Percentiles rank a stretch among this genome's conserved stretches.
phyloP scores from a whole-genome alignment of 2,329 filamentous ascomycete genomes.

The Neophaeococcomyces mojaviensis region DNA sequence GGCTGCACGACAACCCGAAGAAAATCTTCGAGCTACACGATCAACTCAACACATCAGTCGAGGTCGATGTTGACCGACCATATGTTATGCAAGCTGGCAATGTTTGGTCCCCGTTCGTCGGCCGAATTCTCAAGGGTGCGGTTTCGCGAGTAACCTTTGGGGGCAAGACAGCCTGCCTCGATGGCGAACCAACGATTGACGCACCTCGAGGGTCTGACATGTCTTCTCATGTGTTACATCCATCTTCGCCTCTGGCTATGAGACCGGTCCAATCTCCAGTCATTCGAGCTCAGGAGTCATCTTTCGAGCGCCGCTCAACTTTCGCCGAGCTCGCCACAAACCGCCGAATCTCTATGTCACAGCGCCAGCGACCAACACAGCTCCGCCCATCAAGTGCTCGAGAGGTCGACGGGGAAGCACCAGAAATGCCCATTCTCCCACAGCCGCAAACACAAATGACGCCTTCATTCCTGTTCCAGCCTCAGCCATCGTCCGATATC shows the following conservation, averaged over 20 bases:
- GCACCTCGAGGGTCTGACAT: conserved; percentile 62
- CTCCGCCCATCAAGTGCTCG: conserved; percentile 5
- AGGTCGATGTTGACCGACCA: conserved; percentile 67
- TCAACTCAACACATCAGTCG: conserved; percentile 63
- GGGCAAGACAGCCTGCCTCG: conserved; percentile 65
- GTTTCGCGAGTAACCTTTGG: conserved; percentile 71
- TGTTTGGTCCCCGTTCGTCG: conserved; percentile 65
- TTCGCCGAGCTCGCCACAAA: conserved; percentile 10
- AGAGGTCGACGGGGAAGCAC: conserved; percentile 21
- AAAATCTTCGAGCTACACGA: conserved; percentile 77
- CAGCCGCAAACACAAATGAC: conserved; percentile 10
- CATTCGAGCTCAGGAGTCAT: conserved; percentile 31
- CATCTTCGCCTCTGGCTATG: conserved; percentile 49
- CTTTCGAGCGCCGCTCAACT: conserved; percentile 26
- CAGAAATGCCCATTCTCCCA: conserved; percentile 22
- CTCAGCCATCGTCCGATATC: conserved; percentile 47
- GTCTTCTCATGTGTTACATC: conserved; percentile 53
- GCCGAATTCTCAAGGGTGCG: conserved; percentile 59
- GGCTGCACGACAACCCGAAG: conserved; percentile 71
- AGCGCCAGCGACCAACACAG: conserved; percentile 16
- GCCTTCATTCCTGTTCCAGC: conserved; percentile 38
- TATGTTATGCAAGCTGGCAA: conserved; percentile 50
- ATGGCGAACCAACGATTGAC: conserved; percentile 55
- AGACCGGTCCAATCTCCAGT: conserved; percentile 41
- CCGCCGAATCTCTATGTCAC: conserved; percentile 20